Percentiles rank a stretch among this genome's conserved stretches.
These are phyloP conservation scores for Beauveria sp. DNA, from an alignment of 2,329 filamentous ascomycete genomes.

Conservation along the genomic window DNA sequence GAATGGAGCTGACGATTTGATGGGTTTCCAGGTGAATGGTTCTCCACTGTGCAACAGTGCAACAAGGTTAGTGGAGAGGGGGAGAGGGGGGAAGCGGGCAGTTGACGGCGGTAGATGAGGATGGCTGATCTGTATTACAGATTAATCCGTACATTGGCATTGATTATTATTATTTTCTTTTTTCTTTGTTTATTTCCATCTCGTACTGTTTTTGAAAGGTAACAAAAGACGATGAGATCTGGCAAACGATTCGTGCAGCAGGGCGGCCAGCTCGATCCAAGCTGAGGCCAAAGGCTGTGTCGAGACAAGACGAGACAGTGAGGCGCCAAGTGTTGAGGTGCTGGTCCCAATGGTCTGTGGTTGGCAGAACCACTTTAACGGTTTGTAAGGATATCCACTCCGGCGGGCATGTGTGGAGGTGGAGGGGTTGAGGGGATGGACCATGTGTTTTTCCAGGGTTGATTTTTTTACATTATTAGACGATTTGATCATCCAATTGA, in stretches of 20 bases:
- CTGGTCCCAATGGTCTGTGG: neutral
- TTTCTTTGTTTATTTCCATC: neutral
- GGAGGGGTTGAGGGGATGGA: neutral
- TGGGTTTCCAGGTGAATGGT: neutral
- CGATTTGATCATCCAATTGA: too few relatives aligned
- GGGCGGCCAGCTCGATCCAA: neutral
- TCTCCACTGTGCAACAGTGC: neutral
- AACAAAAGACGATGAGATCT: too few relatives aligned
- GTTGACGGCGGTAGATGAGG: too few relatives aligned
- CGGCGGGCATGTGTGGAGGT: neutral
- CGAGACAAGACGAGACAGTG: neutral
- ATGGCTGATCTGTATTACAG: too few relatives aligned
- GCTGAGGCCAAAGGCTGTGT: neutral
- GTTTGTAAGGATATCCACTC: neutral
- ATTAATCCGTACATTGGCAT: too few relatives aligned
- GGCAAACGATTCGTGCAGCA: too few relatives aligned
- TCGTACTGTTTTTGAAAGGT: too few relatives aligned
- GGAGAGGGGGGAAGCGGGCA: neutral
- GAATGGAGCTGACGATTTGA: neutral
- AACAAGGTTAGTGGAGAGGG: neutral
- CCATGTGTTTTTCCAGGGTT: too few relatives aligned
- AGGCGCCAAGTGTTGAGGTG: neutral
- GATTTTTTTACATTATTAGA: too few relatives aligned
- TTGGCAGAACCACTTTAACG: neutral
- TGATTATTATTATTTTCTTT: neutral